Base-by-base conservation (phyloP, 2,329 filamentous ascomycete species). In the Diaporthe batatas region DNA sequence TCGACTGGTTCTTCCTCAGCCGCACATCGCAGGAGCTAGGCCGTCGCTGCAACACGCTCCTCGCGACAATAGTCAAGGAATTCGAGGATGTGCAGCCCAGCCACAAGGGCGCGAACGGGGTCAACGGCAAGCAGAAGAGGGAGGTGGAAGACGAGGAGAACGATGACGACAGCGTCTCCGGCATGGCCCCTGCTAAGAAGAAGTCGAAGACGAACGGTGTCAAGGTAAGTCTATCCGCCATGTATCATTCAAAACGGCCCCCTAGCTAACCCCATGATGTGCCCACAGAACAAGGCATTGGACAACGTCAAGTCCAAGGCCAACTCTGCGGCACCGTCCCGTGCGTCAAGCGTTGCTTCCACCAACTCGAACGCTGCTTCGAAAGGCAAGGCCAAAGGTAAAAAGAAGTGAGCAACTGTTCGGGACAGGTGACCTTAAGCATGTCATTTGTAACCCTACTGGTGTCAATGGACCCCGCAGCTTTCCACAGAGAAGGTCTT, bases 1-100 rank as follows among this genome's bases (percentile, higher is more conserved):
- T 99, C 79, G 96, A 99, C 81, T 99, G 97, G 97, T 99, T 99
- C 86, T 98, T 99, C 87, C 88, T 99, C 53, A 97, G 94, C 81
- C 91, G 96, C 58, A 99, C 96, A 5, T 94, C 96, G 0, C 92
- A 95, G 65, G 96, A 99, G 83, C 93, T 99, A 77, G 93, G 94
- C 75, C 92, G 96, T 78, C 91, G 97, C 68, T 98, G 96, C 84
- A 97, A 94, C 42, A 99, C 97, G 1, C 88, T 99, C 68, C 90
- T 99, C 75, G 97, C 96, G 47, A 97, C 96, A 0, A 94, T 99
- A 62, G 93, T 96, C 68, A 93, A 96, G 82, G 96, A 99, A 83
- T 98, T 98, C 82, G 96, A 98, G 80, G 91, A 93, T 70, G 82
- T 85, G 49, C 87, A 88, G 58, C 83, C 85, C 11, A 81, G 81